Conservation (phyloP, 495 filamentous ascomycete species). For the Articulospora tetracladia region DNA sequence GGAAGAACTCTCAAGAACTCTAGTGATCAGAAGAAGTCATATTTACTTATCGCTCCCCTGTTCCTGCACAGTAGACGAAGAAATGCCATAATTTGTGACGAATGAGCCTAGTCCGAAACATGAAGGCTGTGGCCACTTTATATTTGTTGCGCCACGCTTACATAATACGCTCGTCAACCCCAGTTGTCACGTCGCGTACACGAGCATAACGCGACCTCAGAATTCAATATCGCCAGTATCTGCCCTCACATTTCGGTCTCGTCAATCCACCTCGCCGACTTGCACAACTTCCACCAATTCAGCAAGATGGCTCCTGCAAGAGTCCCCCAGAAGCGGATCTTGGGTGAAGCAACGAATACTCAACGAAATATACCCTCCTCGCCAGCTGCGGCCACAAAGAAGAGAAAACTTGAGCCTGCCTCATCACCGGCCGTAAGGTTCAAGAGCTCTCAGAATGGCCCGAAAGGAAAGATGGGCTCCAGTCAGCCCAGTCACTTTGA, state of each 20-base stretch:
- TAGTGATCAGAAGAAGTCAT: too few species aligned
- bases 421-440: slow-evolving; percentile 50
- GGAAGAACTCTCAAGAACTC: too few species aligned
- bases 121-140: background rate
- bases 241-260: background rate
- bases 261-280: background rate
- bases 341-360: slow-evolving; percentile 45
- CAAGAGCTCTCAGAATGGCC: slow-evolving; percentile 54
- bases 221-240: slow-evolving; percentile 11
- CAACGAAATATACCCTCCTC: slow-evolving; percentile 39
- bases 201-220: slow-evolving; percentile 6
- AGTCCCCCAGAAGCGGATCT: slow-evolving; percentile 50
- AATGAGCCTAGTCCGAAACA: background rate
- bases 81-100: background rate
- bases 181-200: slow-evolving; percentile 6
- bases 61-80: too few species aligned
- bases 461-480: slow-evolving; percentile 61
- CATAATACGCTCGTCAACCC: background rate
- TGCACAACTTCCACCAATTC: background rate
- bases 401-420: slow-evolving; percentile 66
- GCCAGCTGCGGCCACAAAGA: slow-evolving; percentile 51
- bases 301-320: slow-evolving; percentile 27
- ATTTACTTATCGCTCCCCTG: too few species aligned
- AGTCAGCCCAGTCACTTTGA: slow-evolving; percentile 89
- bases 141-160: background rate